These are phyloP conservation scores for Juglanconis oblonga DNA, from an alignment of 2,329 filamentous ascomycete genomes.

Conservation along the genomic window DNA sequence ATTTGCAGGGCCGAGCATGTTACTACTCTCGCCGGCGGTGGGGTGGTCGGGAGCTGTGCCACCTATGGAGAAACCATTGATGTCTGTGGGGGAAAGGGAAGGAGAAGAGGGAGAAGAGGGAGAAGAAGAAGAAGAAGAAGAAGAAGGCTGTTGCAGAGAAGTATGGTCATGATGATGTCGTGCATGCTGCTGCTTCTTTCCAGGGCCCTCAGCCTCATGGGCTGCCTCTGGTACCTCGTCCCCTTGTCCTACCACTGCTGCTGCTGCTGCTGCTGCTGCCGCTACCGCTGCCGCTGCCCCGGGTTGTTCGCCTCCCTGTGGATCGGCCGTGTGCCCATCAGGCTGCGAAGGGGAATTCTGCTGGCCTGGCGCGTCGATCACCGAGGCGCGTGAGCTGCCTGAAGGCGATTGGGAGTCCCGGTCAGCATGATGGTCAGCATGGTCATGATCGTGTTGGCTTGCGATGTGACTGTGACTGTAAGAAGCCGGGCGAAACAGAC, in stretches of 20 bases:
- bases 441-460: slow-evolving; percentile 12
- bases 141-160: too few relatives aligned
- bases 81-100: too few relatives aligned
- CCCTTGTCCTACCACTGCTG: neutral
- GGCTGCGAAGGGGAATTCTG: neutral
- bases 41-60: too few relatives aligned
- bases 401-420: slow-evolving; percentile 5
- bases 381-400: slow-evolving; percentile 11
- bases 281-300: neutral
- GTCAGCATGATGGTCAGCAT: neutral
- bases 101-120: too few relatives aligned
- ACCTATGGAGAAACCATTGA: too few relatives aligned
- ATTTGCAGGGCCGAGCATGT: neutral
- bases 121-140: too few relatives aligned
- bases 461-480: slow-evolving; percentile 7
- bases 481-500: slow-evolving; percentile 20
- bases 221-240: neutral
- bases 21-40: neutral
- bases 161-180: neutral
- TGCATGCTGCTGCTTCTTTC: neutral
- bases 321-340: neutral
- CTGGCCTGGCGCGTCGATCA: slow-evolving; percentile 1
- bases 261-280: neutral
- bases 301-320: neutral
- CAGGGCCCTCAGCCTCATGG: neutral